Percentiles rank a stretch among this genome's conserved stretches.
These are phyloP conservation scores for Talaromyces rugulosus DNA, from an alignment of 2,329 filamentous ascomycete species.

Conservation along the genomic window DNA sequence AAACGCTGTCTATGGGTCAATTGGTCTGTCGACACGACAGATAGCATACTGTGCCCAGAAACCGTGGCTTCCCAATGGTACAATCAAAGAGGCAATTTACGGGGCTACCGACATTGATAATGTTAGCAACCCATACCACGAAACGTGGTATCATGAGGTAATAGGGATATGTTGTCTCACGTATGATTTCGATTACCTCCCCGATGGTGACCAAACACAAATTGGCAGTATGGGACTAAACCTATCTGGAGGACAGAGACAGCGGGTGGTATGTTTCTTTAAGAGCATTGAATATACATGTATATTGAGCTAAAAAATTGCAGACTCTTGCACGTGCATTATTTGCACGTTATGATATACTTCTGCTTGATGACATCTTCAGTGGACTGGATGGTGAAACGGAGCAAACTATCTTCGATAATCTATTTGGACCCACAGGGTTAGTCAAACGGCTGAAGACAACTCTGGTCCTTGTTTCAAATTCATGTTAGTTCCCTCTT, in stretches of 20 bases:
- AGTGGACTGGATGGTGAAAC: slow-evolving; percentile 12
- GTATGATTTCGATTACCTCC: slow-evolving; percentile 36
- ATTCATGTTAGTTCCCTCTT: background rate
- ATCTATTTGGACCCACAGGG: slow-evolving; percentile 6
- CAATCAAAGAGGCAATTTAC: slow-evolving; percentile 27
- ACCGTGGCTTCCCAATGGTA: slow-evolving; percentile 26
- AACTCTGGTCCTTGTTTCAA: slow-evolving; percentile 6
- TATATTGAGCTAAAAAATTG: background rate
- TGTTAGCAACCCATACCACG: slow-evolving; percentile 5
- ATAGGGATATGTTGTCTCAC: slow-evolving; percentile 22
- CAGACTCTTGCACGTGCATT: slow-evolving; percentile 41
- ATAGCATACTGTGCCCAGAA: slow-evolving; percentile 38
- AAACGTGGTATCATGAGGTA: background rate
- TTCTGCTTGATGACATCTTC: slow-evolving; percentile 11
- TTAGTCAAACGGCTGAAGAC: background rate
- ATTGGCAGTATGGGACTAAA: slow-evolving; percentile 50
- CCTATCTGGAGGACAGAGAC: slow-evolving; percentile 51
- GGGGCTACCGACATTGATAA: slow-evolving; percentile 19
- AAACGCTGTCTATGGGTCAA: slow-evolving; percentile 28
- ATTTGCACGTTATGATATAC: slow-evolving; percentile 35
- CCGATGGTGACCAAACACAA: slow-evolving; percentile 39
- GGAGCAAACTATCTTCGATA: slow-evolving; percentile 7
- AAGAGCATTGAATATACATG: too few species aligned
- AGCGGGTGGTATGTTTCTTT: slow-evolving; percentile 39
- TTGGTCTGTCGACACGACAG: slow-evolving; percentile 25